A percentile compares a stretch with the other conserved stretches of the same genome.
Evolutionary conservation across 495 filamentous ascomycete species (phyloP).

Genomic region (Podospora pseudocomata): DNA sequence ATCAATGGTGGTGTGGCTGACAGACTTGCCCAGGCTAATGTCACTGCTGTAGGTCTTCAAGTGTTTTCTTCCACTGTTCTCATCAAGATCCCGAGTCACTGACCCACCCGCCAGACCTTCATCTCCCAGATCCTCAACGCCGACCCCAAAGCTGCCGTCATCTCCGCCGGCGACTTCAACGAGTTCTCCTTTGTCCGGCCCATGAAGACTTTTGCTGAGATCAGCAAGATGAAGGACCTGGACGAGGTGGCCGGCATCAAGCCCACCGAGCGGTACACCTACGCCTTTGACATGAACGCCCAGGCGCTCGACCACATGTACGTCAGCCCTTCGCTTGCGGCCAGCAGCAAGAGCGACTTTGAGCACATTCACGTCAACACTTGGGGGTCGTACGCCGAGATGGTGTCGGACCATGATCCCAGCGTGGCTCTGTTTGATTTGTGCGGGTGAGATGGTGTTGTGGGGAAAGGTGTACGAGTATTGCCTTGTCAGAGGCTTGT

Average conservation of each 20-base stretch:
- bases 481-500: not conserved
- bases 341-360: constrained; percentile 32
- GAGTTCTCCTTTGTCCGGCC: constrained; percentile 57
- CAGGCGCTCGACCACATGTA: constrained; percentile 62
- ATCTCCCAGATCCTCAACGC: constrained; percentile 41
- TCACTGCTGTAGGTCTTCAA: constrained; percentile 42
- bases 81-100: not conserved
- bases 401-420: constrained; percentile 59
- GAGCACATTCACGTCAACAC: constrained; percentile 63
- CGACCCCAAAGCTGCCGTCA: constrained; percentile 43
- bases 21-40: constrained; percentile 45
- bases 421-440: constrained; percentile 53
- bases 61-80: not conserved
- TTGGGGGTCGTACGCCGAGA: constrained; percentile 47
- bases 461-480: constrained; percentile 1
- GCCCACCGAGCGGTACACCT: constrained; percentile 56
- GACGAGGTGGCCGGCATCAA: constrained; percentile 48
- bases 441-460: constrained; percentile 33
- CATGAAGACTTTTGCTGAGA: constrained; percentile 39
- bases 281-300: constrained; percentile 37
- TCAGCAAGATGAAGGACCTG: constrained; percentile 49
- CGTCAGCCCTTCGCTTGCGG: constrained; percentile 42
- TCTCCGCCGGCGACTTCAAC: constrained; percentile 59
- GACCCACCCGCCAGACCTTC: constrained; percentile 26
- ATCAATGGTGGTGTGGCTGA: constrained; percentile 53